These are phyloP conservation scores for Psilocybe mexicana DNA, from an alignment of 1,284 basidiomycete genomes.

Conservation along the genomic window DNA sequence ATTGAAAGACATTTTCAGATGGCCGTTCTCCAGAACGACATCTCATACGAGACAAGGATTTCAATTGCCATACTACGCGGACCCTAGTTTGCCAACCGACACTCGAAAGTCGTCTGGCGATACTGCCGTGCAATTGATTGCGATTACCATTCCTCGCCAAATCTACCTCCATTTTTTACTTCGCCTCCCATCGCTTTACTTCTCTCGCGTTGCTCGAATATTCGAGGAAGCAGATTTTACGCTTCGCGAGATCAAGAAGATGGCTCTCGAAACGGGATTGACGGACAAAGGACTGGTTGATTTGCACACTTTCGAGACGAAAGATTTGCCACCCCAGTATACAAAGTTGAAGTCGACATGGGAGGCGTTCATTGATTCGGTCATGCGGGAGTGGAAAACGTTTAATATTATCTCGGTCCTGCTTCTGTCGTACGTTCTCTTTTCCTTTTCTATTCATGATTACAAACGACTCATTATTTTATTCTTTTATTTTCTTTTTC, in stretches of 20 bases:
- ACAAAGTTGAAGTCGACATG: constrained; percentile 34
- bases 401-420: constrained; percentile 34
- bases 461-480: neutral
- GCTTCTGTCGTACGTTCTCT: constrained; percentile 31
- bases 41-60: too few relatives aligned
- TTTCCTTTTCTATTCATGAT: neutral
- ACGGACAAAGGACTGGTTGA: neutral
- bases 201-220: constrained; percentile 29
- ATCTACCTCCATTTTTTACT: constrained; percentile 28
- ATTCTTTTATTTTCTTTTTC: neutral
- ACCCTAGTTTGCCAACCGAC: neutral
- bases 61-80: neutral
- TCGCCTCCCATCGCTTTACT: constrained; percentile 28
- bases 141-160: neutral
- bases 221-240: constrained; percentile 32
- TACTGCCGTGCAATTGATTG: neutral
- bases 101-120: neutral
- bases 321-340: constrained; percentile 4
- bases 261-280: constrained; percentile 21
- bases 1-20: neutral
- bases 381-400: constrained; percentile 48
- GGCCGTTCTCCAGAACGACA: neutral
- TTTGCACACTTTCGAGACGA: constrained; percentile 2
- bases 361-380: constrained; percentile 44
- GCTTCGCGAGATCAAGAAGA: constrained; percentile 29